Evolutionary conservation across 148 eudicot species (phyloP).

Genomic region (Silene latifolia): DNA sequence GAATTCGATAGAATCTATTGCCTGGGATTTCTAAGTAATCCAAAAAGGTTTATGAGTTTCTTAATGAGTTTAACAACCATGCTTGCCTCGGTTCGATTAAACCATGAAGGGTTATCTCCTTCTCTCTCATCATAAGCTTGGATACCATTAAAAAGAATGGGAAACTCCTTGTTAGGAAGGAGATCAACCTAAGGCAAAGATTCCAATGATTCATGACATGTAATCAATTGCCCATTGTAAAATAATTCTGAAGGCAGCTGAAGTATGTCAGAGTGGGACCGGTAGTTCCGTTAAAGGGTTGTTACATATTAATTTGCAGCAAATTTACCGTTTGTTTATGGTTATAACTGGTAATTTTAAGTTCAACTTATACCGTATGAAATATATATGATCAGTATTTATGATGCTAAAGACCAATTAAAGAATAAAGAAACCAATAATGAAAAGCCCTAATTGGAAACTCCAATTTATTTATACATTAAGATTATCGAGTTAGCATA

Average conservation of each 20-base stretch:
- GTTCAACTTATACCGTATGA: no score
- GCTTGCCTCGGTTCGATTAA: constrained; percentile 93
- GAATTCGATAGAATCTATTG: no score
- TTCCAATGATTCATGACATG: constrained; percentile 40
- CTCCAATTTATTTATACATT: no score
- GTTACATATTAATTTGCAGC: no score
- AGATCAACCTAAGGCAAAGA: constrained; percentile 47
- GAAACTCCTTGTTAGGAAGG: constrained; percentile 66
- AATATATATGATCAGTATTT: no score
- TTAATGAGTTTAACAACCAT: constrained; percentile 61
- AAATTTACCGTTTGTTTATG: no score
- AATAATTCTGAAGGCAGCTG: constrained; percentile 72
- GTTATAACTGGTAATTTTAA: no score
- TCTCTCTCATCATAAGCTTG: constrained; percentile 95
- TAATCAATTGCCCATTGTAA: constrained; percentile 56
- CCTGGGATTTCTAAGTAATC: no score
- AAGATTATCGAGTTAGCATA: no score
- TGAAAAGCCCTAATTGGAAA: no score
- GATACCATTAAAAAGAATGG: constrained; percentile 71
- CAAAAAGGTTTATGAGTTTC: constrained; percentile 42
- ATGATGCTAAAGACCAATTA: no score
- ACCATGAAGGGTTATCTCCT: constrained; percentile 97
- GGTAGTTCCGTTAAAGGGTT: constrained; percentile 61
- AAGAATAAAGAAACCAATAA: no score
- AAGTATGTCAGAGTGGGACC: constrained; percentile 76